A percentile compares a stretch with the other conserved stretches of the same genome.
These are phyloP conservation scores for Cercospora janseana DNA, from an alignment of 2,329 filamentous ascomycete genomes.

Conservation along the genomic window DNA sequence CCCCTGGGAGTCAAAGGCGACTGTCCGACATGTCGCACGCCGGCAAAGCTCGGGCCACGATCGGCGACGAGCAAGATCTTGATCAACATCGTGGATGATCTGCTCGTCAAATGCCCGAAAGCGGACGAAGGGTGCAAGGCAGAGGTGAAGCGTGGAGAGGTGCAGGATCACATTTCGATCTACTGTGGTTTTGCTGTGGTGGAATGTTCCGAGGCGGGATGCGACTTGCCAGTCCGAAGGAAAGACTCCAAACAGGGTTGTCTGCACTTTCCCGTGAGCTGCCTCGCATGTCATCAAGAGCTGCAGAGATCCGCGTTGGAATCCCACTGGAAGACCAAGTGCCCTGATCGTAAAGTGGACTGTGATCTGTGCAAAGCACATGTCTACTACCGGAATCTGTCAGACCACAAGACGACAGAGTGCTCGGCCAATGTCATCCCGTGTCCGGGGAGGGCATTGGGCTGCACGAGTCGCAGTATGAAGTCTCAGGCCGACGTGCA, in stretches of 20 bases:
- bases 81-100: conserved; percentile 61
- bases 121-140: conserved; percentile 53
- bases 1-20: conserved; percentile 37
- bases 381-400: conserved; percentile 44
- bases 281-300: conserved; percentile 52
- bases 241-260: conserved; percentile 56
- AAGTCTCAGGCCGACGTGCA: conserved; percentile 43
- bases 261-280: conserved; percentile 54
- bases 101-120: conserved; percentile 60
- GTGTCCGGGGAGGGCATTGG: conserved; percentile 46
- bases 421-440: conserved; percentile 45
- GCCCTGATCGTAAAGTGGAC: conserved; percentile 49
- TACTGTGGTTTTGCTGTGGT: conserved; percentile 58
- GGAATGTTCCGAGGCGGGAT: conserved; percentile 52
- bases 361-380: conserved; percentile 46
- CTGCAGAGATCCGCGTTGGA: conserved; percentile 57
- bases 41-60: conserved; percentile 40
- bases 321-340: conserved; percentile 42
- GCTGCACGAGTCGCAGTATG: conserved; percentile 44
- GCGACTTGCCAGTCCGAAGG: conserved; percentile 53
- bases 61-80: conserved; percentile 51
- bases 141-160: conserved; percentile 54
- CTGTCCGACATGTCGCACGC: conserved; percentile 59
- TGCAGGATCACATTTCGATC: conserved; percentile 59
- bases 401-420: conserved; percentile 41